Evolutionary conservation across 768 basidiomycete genomes (phyloP).

Genomic region (Panellus pusillus): DNA sequence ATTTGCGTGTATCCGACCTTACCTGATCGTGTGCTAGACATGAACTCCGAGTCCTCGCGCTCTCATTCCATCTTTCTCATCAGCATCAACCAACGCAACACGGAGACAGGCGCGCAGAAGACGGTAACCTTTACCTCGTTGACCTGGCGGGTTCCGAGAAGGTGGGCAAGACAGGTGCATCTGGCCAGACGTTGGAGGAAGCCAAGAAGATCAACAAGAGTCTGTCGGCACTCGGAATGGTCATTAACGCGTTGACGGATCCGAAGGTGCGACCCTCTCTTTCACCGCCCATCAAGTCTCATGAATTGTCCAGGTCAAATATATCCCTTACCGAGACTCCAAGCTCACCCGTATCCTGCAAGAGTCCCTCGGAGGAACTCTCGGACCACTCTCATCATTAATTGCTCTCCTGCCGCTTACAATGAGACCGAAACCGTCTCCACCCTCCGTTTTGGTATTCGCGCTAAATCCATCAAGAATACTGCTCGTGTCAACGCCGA

Average conservation of each 20-base stretch:
- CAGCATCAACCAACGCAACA: slow-evolving; percentile 95
- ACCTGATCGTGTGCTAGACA: slow-evolving; percentile 55
- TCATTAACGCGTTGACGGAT: slow-evolving; percentile 97
- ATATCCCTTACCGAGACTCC: slow-evolving; percentile 98
- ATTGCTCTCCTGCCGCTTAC: slow-evolving; percentile 96
- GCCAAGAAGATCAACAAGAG: slow-evolving; percentile 99
- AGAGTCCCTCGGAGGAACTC: slow-evolving; percentile 96
- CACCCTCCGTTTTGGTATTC: slow-evolving; percentile 98
- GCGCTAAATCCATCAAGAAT: slow-evolving; percentile 99
- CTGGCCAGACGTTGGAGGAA: slow-evolving; percentile 97
- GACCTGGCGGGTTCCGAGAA: slow-evolving; percentile 99
- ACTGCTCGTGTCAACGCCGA: slow-evolving; percentile 98
- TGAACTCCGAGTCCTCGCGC: slow-evolving; percentile 99
- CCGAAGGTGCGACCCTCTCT: slow-evolving; percentile 61
- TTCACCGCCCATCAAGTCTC: background rate
- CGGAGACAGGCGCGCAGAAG: slow-evolving; percentile 93
- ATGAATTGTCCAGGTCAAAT: slow-evolving; percentile 66
- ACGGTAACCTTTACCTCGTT: slow-evolving; percentile 94
- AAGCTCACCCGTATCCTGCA: slow-evolving; percentile 98
- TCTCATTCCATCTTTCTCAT: slow-evolving; percentile 99
- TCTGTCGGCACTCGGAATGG: slow-evolving; percentile 96
- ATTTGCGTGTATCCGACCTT: background rate
- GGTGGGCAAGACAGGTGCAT: slow-evolving; percentile 98
- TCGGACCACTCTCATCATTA: slow-evolving; percentile 96
- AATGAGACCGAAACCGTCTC: slow-evolving; percentile 96